phyloP scores from a whole-genome alignment of 306 rosid species.

The Acmispon strigosus region DNA sequence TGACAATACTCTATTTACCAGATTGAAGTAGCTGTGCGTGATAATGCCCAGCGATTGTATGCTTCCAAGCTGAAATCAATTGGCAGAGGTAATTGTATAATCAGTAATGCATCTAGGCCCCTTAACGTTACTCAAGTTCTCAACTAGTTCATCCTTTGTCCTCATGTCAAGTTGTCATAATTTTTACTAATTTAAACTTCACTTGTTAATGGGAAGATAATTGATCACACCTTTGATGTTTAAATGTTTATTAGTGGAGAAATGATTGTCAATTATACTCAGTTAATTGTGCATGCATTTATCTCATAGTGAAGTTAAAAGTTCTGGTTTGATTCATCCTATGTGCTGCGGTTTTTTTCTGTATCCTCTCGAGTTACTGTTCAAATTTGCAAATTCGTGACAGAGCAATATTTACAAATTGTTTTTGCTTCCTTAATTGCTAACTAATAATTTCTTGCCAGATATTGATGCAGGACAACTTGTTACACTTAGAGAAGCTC shows the following conservation, averaged over 20 bases:
- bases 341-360: background rate
- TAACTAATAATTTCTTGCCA: constrained; percentile 30
- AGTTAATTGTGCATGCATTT: background rate
- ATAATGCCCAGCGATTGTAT: constrained; percentile 83
- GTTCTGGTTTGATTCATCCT: background rate
- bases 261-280: background rate
- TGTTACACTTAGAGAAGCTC: constrained; percentile 70
- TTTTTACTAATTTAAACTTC: background rate
- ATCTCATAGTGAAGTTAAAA: background rate
- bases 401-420: background rate
- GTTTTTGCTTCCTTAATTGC: constrained; percentile 9
- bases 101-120: background rate
- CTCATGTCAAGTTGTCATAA: background rate
- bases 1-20: constrained; percentile 27
- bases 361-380: background rate
- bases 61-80: constrained; percentile 71
- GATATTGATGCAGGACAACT: constrained; percentile 64
- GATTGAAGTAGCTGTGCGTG: constrained; percentile 94
- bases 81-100: constrained; percentile 64
- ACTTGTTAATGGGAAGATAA: no score
- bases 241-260: background rate
- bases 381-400: background rate
- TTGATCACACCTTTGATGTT: no score
- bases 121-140: background rate
- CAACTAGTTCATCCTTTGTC: background rate